Evolutionary conservation across 495 filamentous ascomycete genomes (phyloP).

Genomic region (Daldinia vernicosa): DNA sequence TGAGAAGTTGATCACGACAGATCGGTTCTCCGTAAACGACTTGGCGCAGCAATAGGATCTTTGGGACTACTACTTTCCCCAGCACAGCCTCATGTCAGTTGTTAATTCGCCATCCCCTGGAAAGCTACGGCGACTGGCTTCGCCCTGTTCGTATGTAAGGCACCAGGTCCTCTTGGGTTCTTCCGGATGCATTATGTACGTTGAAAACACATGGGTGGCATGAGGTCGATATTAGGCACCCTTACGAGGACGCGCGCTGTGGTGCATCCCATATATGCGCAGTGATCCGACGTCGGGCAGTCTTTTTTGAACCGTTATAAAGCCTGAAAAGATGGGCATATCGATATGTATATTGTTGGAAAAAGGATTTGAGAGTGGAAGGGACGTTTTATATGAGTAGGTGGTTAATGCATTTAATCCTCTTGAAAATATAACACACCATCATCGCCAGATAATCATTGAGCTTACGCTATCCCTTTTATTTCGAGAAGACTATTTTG

Average conservation of each 20-base stretch:
- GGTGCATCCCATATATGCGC: too few relatives aligned
- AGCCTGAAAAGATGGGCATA: too few relatives aligned
- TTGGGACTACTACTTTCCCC: neutral
- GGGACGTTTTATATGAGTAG: too few relatives aligned
- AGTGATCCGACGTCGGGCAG: too few relatives aligned
- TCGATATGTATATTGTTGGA: too few relatives aligned
- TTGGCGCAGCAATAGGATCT: slow-evolving; percentile 2
- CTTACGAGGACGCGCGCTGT: neutral
- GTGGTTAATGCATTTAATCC: too few relatives aligned
- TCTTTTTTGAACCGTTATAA: too few relatives aligned
- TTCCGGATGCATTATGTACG: neutral
- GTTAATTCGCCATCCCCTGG: neutral
- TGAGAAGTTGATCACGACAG: neutral
- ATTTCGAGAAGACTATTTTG: neutral
- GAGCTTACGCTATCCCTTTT: neutral
- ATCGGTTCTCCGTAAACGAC: neutral
- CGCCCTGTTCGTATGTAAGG: neutral
- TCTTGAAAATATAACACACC: too few relatives aligned
- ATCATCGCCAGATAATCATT: too few relatives aligned
- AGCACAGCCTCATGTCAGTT: neutral
- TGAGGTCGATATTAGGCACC: neutral
- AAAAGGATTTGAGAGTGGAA: too few relatives aligned
- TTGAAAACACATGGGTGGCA: neutral
- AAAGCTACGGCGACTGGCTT: neutral
- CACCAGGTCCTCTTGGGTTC: neutral